Percentiles rank a stretch among this genome's conserved stretches.
Conservation (phyloP, 768 basidiomycete genomes). For the Pleurotus tuoliensis region DNA sequence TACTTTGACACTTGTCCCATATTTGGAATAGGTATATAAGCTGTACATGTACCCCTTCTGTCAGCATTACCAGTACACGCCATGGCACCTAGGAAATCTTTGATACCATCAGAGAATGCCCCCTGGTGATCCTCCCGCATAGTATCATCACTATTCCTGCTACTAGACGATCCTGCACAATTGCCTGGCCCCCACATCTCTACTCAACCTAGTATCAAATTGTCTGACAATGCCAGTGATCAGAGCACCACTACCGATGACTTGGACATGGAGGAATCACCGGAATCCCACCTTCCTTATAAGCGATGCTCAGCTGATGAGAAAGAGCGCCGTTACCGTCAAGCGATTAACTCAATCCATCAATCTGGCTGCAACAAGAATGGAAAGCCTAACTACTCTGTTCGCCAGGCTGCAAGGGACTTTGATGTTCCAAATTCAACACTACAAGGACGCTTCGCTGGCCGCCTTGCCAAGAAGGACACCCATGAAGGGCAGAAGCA, state of each 20-base stretch:
- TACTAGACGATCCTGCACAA: too few species aligned
- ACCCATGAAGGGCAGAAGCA: constrained; percentile 16
- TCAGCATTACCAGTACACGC: too few species aligned
- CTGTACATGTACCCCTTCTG: too few species aligned
- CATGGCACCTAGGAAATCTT: too few species aligned
- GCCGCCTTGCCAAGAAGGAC: constrained; percentile 10
- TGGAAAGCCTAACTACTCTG: constrained; percentile 10
- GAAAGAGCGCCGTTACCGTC: constrained; percentile 12
- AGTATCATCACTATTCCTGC: too few species aligned
- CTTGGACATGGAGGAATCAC: neutral
- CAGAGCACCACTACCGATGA: neutral
- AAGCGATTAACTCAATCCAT: constrained; percentile 11
- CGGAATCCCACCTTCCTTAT: neutral
- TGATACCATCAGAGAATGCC: too few species aligned
- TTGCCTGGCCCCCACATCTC: too few species aligned
- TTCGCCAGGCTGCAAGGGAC: constrained; percentile 14
- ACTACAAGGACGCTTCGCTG: constrained; percentile 12
- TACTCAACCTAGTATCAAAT: too few species aligned
- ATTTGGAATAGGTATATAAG: too few species aligned
- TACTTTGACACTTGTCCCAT: too few species aligned
- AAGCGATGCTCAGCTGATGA: neutral
- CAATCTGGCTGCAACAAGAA: constrained; percentile 1
- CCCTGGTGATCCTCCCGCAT: too few species aligned
- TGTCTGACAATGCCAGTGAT: too few species aligned
- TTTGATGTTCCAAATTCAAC: constrained; percentile 16